A percentile compares a stretch with the other conserved stretches of the same genome.
phyloP scores from a whole-genome alignment of 495 filamentous ascomycete species.

The Hypoxylon subgilvum region DNA sequence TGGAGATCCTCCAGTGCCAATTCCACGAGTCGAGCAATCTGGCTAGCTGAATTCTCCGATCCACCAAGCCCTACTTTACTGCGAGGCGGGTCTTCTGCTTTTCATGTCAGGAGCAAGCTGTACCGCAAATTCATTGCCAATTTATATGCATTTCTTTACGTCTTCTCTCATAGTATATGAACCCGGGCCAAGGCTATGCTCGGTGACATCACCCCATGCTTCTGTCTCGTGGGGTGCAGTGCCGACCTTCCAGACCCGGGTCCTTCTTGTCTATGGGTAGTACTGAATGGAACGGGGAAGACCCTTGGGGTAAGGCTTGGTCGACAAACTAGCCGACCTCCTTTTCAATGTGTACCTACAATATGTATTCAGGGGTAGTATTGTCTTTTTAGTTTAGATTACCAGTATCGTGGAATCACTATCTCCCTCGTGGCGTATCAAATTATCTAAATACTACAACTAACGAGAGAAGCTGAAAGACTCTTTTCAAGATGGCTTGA shows the following conservation, averaged over 20 bases:
- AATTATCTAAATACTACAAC: too few relatives aligned
- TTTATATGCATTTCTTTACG: background rate
- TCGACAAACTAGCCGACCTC: background rate
- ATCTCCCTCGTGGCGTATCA: too few relatives aligned
- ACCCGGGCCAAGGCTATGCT: conserved; percentile 8
- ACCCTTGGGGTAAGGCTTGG: conserved; percentile 6
- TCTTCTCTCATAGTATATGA: background rate
- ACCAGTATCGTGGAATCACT: too few relatives aligned
- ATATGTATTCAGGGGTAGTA: too few relatives aligned
- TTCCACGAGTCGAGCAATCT: background rate
- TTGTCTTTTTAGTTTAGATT: too few relatives aligned
- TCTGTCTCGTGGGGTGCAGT: conserved; percentile 18
- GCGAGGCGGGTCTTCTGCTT: background rate
- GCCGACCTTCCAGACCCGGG: conserved; percentile 14
- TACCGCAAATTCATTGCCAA: background rate
- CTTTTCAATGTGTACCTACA: background rate
- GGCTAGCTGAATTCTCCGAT: background rate
- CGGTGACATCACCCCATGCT: conserved; percentile 25
- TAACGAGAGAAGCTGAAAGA: too few relatives aligned
- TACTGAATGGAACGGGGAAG: background rate
- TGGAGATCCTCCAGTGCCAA: conserved; percentile 3
- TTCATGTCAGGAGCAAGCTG: background rate
- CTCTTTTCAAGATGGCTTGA: too few relatives aligned
- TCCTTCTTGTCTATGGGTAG: background rate
- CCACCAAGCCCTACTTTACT: background rate